Evolutionary conservation across 2,329 filamentous ascomycete genomes (phyloP), one percentile per base, ranked within the genome.

Genomic region (Leptographium galeiforme): DNA sequence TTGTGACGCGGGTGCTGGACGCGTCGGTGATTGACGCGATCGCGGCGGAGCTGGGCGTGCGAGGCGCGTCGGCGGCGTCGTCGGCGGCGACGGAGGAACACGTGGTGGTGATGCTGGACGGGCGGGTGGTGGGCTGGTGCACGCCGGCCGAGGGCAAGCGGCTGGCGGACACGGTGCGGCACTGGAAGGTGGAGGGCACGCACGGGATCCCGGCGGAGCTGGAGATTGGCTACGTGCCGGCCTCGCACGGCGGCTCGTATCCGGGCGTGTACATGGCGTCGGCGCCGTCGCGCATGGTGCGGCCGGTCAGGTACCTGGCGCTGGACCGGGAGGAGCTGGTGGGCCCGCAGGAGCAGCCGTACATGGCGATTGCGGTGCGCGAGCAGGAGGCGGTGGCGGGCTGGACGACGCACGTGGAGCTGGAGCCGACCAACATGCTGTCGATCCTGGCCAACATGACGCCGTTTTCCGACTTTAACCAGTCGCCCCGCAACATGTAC

Each of bases 391-490:
- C 97, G 56, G 77, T 86, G 33, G 87, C 89, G n/a, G 89, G 89
- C 49, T 79, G 90, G 63, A 89, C 89, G 6, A 95, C 89, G 0
- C 93, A 98, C 64, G 89, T 97, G 46, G 93, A 98, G 68, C 87
- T 87, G 62, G 85, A 90, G 55, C 90, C 93, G 2, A 98, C 93
- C 36, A 93, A 97, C 69, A 97, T 98, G 59, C 80, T 98, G 32
- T 97, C 91, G 8, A 97, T 98, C 59, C 78, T 98, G 51, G 93
- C 93, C 63, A 97, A 97, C 70, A 95, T 96, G 85, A 98, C 93
- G 0, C 93, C 93, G 4, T 98, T 98, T 71, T 96, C 91, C 48
- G 89, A 98, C 67, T 95, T 95, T 72, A 98, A 98, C 70, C 93
- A 98, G 69, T 96, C 90, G 14, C 93, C 93, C 1, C 79, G 93